Evolutionary conservation across 805 yeast species (phyloP).

Genomic region (Zygosaccharomyces bailii): DNA sequence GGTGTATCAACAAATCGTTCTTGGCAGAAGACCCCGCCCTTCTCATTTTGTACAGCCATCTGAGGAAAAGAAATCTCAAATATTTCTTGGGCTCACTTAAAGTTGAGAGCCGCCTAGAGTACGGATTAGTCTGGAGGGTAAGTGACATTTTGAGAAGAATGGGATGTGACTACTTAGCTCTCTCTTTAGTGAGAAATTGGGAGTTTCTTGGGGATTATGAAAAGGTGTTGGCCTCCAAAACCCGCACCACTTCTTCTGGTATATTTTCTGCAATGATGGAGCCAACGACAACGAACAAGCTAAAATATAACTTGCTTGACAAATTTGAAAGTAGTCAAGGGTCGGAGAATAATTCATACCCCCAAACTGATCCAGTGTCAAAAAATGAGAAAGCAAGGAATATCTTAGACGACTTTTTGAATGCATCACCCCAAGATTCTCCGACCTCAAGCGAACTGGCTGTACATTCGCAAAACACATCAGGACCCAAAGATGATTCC

Average conservation of each 20-base stretch:
- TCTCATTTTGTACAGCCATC: conserved; percentile 56
- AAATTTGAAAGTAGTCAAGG: conserved; percentile 19
- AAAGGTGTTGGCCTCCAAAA: conserved; percentile 2
- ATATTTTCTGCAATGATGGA: conserved; percentile 17
- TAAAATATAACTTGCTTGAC: conserved; percentile 32
- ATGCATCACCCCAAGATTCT: neutral
- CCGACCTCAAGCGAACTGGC: neutral
- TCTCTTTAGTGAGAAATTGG: conserved; percentile 67
- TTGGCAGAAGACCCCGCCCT: conserved; percentile 80
- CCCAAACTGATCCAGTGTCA: neutral
- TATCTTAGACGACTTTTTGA: conserved; percentile 20
- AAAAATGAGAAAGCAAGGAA: conserved; percentile 11
- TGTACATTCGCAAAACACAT: neutral
- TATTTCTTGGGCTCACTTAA: conserved; percentile 48
- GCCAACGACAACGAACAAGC: conserved; percentile 23
- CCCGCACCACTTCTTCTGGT: conserved; percentile 2
- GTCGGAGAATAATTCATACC: neutral
- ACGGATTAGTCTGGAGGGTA: conserved; percentile 57
- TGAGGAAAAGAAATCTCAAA: conserved; percentile 51
- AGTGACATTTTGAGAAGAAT: conserved; percentile 69
- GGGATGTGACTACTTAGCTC: conserved; percentile 85
- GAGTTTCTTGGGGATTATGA: conserved; percentile 41
- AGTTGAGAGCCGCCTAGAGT: conserved; percentile 49
- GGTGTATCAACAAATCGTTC: conserved; percentile 41
- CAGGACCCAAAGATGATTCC: neutral